Evolutionary conservation across 1,139 yeast genomes (phyloP), one percentile per base, ranked within the genome.

Genomic region (Protomyces pachydermus): DNA sequence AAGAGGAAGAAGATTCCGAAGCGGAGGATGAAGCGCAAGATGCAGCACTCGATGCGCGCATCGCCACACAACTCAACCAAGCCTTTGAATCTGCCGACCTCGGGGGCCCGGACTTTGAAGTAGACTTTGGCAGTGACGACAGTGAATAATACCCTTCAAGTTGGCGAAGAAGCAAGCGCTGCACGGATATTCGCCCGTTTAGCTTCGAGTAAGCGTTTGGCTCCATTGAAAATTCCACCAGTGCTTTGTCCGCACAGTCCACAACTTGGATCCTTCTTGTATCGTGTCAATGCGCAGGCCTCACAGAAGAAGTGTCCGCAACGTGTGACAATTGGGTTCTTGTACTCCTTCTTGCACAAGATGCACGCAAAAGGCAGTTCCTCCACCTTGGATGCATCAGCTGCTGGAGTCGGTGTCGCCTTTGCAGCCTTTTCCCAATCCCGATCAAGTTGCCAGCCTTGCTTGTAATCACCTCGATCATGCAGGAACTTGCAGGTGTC

Each of bases 401-500:
- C 50, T 18, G 9, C 39, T n/a, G 46, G 35, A 14, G 12, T 23
- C 6, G 48, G 48, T 9, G 42, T 37, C 56, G 65, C 61, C 45
- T 65, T 62, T 62, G 69, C 71, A 34, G 69, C 67, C 56, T 70
- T 67, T 69, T 88, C 86, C 97, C 97, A 90, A 55, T 89, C 96
- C 67, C 80, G 81, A 23, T 80, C 82, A 1, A 85, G 74, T 66
- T 87, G 85, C 82, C 86, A 85, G 25, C 86, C 88, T 50, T 86
- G 86, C 68, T 82, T 84, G 75, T 87, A 88, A 73, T 91, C 97
- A 69, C 89, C 68, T 14, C 68, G 54, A 54, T 65, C 67, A 73
- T 95, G 98, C 37, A 93, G 75, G 74, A 95, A 95, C 76, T 93
- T 95, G 77, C 99, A 95, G n/a, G 95, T 87, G 71, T 95, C 98